Percentiles rank a stretch among this genome's conserved stretches.
Evolutionary conservation across 192 early-diverging fungal species (phyloP).

Genomic region (Glomus cerebriforme): DNA sequence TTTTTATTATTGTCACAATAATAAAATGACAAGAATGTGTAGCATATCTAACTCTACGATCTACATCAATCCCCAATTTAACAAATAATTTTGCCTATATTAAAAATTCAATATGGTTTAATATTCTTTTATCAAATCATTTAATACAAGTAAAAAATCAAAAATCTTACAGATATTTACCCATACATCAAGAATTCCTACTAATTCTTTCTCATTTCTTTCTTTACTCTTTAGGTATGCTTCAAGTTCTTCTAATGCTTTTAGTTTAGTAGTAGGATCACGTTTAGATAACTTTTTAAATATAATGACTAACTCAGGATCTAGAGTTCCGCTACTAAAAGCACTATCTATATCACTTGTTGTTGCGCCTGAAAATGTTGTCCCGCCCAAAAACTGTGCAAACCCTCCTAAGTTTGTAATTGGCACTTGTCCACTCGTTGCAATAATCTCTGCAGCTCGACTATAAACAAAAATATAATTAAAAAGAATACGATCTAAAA

Average conservation of each 20-base stretch:
- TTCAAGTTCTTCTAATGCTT: slow-evolving; percentile 82
- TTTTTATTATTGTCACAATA: slow-evolving; percentile 67
- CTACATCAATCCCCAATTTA: slow-evolving; percentile 72
- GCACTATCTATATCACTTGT: slow-evolving; percentile 35
- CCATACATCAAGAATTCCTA: slow-evolving; percentile 46
- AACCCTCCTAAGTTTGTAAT: slow-evolving; percentile 61
- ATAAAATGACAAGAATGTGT: slow-evolving; percentile 67
- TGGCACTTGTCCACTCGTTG: slow-evolving; percentile 11
- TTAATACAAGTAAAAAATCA: slow-evolving; percentile 19
- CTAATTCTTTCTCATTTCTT: slow-evolving; percentile 34
- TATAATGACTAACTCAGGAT: slow-evolving; percentile 67
- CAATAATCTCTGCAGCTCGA: slow-evolving; percentile 39
- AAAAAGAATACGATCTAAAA: background rate
- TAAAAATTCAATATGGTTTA: too few relatives aligned
- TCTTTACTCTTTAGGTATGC: slow-evolving; percentile 57
- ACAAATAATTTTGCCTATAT: slow-evolving; percentile 64
- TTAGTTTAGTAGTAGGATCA: slow-evolving; percentile 84
- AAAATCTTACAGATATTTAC: slow-evolving; percentile 39
- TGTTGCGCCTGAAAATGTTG: slow-evolving; percentile 33
- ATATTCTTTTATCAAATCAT: slow-evolving; percentile 33
- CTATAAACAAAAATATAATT: slow-evolving; percentile 32
- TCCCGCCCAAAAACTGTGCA: slow-evolving; percentile 62
- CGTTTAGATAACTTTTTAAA: slow-evolving; percentile 86
- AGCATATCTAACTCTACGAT: slow-evolving; percentile 78
- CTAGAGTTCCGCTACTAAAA: slow-evolving; percentile 40